Percentiles rank a stretch among this genome's conserved stretches.
Conservation (phyloP, 805 yeast genomes). For the Suhomyces sp. region DNA sequence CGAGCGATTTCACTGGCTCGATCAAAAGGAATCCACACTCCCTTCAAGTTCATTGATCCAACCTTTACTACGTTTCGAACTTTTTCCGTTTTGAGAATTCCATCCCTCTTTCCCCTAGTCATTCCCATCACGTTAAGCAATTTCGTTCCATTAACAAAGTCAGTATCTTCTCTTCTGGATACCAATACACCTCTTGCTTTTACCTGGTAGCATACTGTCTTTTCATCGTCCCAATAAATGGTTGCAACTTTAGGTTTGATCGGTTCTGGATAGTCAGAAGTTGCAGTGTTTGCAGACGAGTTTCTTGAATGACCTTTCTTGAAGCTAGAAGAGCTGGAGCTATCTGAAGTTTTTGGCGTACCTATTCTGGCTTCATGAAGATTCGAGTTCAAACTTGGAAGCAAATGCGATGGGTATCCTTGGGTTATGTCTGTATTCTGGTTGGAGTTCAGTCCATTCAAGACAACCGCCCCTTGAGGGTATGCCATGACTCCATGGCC, state of each 20-base stretch:
- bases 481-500: too few relatives aligned
- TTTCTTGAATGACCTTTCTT: slow-evolving; percentile 14
- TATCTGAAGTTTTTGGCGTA: neutral
- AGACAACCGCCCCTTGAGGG: too few relatives aligned
- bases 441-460: too few relatives aligned
- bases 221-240: slow-evolving; percentile 37
- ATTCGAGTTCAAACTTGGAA: neutral
- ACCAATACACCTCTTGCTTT: slow-evolving; percentile 32
- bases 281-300: slow-evolving; percentile 13
- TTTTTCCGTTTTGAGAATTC: slow-evolving; percentile 37
- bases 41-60: slow-evolving; percentile 42
- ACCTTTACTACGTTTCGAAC: slow-evolving; percentile 27
- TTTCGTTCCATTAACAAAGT: slow-evolving; percentile 40
- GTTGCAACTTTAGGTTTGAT: slow-evolving; percentile 36
- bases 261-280: slow-evolving; percentile 16
- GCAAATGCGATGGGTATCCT: neutral
- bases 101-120: slow-evolving; percentile 43
- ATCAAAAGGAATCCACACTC: slow-evolving; percentile 43
- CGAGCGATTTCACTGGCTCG: slow-evolving; percentile 40
- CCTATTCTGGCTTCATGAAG: neutral
- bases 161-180: slow-evolving; percentile 35
- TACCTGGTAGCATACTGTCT: slow-evolving; percentile 39
- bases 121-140: slow-evolving; percentile 38
- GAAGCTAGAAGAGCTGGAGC: neutral
- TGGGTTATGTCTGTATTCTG: neutral